Base-by-base conservation (phyloP, 768 basidiomycete species). In the Rhodosporidiobolus odoratus region DNA sequence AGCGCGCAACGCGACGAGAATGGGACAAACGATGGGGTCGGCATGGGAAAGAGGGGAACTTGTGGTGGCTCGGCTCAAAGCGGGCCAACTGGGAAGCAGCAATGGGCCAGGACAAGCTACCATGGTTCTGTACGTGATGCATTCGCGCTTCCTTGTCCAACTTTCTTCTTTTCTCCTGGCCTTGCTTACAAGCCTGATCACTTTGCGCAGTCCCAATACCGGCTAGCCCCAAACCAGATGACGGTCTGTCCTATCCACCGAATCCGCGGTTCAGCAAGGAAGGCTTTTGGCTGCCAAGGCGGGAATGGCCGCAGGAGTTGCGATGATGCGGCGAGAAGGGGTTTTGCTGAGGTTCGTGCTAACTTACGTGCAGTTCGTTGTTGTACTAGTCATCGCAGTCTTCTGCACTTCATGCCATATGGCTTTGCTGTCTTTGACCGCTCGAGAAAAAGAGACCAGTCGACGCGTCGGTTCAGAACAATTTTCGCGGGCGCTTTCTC, bases 31-130 rank as follows among this genome's bases (percentile, higher is more conserved):
- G 65, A 30, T 75, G 75, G 75, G 75, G 75, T 0, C 40, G 68
- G 4, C 45, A 66, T 17, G 66, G 61, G 8, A 35, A 19, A 35
- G 75, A 75, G 50, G 72, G 69, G 12, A 75, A 75, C 62, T 62
- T 71, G 34, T 75, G 75, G 75, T 75, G 75, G 75, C 53, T 75
- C 21, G 75, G 72, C 2, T 68, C 69, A 27, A 27, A 32, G 45
- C 30, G 69, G 23, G 58, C 53, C 5, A 75, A 75, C 45, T 73
- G 68, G 66, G 72, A 73, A 61, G 62, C 59, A 60, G 72, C 71
- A 23, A 68, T 73, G 63, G 75, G 75, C 8, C 15, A 50, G 57
- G 0, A 40, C 1, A 75, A 75, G 58, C 45, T 75, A 8, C 63
- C 50, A 0, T 75, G 75, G 75, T 68, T 75, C 54, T 32, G 75